Evolutionary conservation across 176 grass and related monocot species (phyloP), one percentile per base, ranked within the genome.

Genomic region (Lolium multiflorum): DNA sequence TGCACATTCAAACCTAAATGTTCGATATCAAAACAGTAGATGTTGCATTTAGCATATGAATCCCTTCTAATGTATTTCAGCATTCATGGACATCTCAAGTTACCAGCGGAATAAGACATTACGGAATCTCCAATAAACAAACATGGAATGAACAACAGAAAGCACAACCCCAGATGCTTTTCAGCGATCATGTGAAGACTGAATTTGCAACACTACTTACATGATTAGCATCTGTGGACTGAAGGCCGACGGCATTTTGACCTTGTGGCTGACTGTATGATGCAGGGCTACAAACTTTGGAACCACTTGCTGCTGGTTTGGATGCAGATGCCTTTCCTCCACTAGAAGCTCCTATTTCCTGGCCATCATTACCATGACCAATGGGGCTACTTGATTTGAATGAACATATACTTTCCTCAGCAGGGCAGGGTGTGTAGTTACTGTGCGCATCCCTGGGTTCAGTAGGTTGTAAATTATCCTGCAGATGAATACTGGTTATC

Each of bases 341-440:
- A 64, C 83, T 94, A 39, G 83, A 91, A 89, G 86, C 77, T 86
- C 90, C 93, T 82, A 90, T 88, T 28, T 88, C 89, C 74, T 15
- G 61, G 16, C 48, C 79, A 78, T 88, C 91, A 79, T 88, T 86
- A 74, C 71, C 90, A 85, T 78, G 84, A 67, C 61, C 83, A 49
- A 76, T 86, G 62, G 92, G 90, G 38, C 88, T 91, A 78, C 72
- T 88, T 88, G 80, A 88, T 90, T 89, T 94, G 75, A 91, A 94
- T 81, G 93, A 95, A 66, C 96, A 98, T 82, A 85, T 96, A 83
- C 96, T 96, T 90, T 98, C 96, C 91, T 98, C 96, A 64, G 86
- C 74, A 63, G 85, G 82, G 76, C 71, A 87, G 63, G 89, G 90
- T 62, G 81, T 90, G 82, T 54, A 87, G 46, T 64, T 84, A 92